Base-by-base conservation (phyloP, 352 stramenopile genomes). In the Phytopythium cucurbitacearum region DNA sequence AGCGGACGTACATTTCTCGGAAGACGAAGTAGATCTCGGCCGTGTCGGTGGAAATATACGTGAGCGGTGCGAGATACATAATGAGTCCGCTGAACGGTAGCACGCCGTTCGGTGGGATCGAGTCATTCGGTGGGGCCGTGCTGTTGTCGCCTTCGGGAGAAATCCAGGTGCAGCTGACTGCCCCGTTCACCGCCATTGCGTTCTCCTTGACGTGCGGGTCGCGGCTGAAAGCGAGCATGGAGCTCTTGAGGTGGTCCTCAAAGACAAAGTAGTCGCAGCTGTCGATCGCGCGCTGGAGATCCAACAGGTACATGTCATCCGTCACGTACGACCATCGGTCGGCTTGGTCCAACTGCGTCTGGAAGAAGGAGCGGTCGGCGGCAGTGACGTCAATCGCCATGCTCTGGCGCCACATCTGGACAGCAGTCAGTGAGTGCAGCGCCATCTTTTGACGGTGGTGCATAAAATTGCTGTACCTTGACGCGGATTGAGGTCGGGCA, bases 261-360 rank as follows among this genome's bases (percentile, higher is more conserved):
- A 93, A 93, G 49, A 89, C 76, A 60, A 93, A 91, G 50, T 91
- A 90, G 54, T 93, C 79, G 37, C 61, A 85, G 53, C 73, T 87
- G 68, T 90, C 71, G 47, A 85, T 74, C 4, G 75, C 74, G 48
- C 87, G 80, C 64, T 91, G 78, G n/a, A 91, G 68, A 44, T 93
- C 82, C 13, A 93, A 67, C 46, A 86, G 58, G 59, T 90, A 91
- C 73, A 93, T 87, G 59, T 84, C 74, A 53, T 91, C 82, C 0
- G 78, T 91, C 43, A 85, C 63, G 47, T 84, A 87, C 5, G 52
- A 69, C 65, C 61, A 80, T 13, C 59, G 47, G 10, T 41, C 35
- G 5, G 66, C 70, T 41, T 81, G 67, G 7, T 55, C 53, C 36
- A 71, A 55, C 40, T 91, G 69, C 40, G 69, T 28, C 16, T 76